Evolutionary conservation across 2,329 filamentous ascomycete species (phyloP).

Genomic region (Lasiodiplodia citricola): DNA sequence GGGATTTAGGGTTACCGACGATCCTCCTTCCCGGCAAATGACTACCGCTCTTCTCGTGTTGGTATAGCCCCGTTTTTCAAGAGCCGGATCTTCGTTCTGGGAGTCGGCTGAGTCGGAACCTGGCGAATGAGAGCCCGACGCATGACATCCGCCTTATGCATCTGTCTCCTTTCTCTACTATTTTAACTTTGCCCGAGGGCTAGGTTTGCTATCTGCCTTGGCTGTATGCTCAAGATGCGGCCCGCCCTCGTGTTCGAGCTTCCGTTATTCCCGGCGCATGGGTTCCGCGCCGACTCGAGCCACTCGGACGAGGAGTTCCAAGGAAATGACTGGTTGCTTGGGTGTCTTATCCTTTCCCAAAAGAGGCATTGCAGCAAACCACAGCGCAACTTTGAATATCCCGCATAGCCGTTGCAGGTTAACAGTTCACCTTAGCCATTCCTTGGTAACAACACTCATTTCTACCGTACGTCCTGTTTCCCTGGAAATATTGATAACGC

Average conservation of each 20-base stretch:
- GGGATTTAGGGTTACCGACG: slow-evolving; percentile 6
- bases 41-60: not conserved
- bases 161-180: not conserved
- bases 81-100: slow-evolving; percentile 8
- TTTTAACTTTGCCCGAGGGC: slow-evolving; percentile 6
- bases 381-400: not conserved
- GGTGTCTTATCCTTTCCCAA: not conserved
- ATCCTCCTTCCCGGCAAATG: slow-evolving; percentile 19
- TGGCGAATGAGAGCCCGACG: not conserved
- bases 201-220: not conserved
- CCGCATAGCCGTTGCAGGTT: not conserved
- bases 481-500: not conserved
- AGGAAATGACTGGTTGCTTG: slow-evolving; percentile 1
- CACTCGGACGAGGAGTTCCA: not conserved
- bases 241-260: not conserved
- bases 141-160: not conserved
- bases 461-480: not conserved
- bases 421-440: not conserved
- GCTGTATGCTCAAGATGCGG: slow-evolving; percentile 12
- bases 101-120: not conserved
- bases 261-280: slow-evolving; percentile 13
- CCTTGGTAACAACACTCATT: not conserved
- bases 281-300: not conserved
- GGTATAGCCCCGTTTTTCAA: not conserved
- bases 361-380: not conserved